phyloP scores from a whole-genome alignment of 2,329 filamentous ascomycete genomes.

The Stagonosporopsis vannaccii region DNA sequence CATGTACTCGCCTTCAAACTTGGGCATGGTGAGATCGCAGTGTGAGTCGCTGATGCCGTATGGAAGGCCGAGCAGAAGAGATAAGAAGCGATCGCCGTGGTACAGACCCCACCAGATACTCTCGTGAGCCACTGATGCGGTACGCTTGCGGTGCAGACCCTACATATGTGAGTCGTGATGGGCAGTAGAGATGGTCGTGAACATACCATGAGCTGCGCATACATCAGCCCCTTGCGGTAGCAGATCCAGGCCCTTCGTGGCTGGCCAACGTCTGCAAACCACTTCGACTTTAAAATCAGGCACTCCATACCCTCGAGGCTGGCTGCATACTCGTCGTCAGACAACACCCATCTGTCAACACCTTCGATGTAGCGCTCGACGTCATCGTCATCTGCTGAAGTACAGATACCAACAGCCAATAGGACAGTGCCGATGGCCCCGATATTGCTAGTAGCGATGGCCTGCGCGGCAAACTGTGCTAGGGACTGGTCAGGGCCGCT shows the following conservation, averaged over 20 bases:
- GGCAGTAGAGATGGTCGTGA: background rate
- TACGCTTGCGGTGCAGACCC: constrained; percentile 51
- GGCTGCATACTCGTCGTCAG: constrained; percentile 59
- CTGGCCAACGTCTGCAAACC: constrained; percentile 63
- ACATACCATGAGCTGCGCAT: constrained; percentile 61
- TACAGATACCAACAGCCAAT: constrained; percentile 48
- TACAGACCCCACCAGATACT: constrained; percentile 52
- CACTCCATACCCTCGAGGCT: constrained; percentile 63
- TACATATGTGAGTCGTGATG: constrained; percentile 26
- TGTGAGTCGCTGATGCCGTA: constrained; percentile 52
- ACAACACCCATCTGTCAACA: constrained; percentile 57
- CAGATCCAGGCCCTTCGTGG: constrained; percentile 63
- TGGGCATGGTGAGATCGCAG: constrained; percentile 44
- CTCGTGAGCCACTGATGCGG: constrained; percentile 42
- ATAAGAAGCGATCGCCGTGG: constrained; percentile 59
- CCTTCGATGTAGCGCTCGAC: constrained; percentile 56
- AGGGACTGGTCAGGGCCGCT: constrained; percentile 47
- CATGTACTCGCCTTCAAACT: constrained; percentile 36
- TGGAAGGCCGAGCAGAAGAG: constrained; percentile 63
- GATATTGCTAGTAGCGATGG: constrained; percentile 52
- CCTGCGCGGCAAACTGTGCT: constrained; percentile 54
- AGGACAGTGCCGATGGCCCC: constrained; percentile 49
- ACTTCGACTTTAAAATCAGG: constrained; percentile 59
- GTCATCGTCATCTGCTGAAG: constrained; percentile 54
- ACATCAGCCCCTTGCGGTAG: constrained; percentile 59